These are phyloP conservation scores for Sarcomyxa edulis DNA, from an alignment of 768 basidiomycete genomes.

Conservation along the genomic window DNA sequence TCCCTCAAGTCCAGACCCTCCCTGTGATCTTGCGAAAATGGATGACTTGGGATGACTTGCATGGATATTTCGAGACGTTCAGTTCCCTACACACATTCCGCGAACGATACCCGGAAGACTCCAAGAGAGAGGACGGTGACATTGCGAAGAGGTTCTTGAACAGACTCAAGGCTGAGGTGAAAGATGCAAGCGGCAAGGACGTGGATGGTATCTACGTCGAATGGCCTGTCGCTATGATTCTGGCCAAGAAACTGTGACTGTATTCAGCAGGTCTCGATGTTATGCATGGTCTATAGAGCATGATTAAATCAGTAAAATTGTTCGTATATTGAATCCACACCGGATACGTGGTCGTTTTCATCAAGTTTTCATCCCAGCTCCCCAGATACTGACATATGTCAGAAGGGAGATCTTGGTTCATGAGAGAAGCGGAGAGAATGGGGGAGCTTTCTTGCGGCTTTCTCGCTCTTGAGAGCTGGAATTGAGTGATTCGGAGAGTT, in stretches of 20 bases:
- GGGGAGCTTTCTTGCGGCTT: too few relatives aligned
- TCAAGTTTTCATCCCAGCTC: too few relatives aligned
- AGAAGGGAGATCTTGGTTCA: too few relatives aligned
- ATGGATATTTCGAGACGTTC: conserved; percentile 67
- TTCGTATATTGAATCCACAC: too few relatives aligned
- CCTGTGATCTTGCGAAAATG: conserved; percentile 53
- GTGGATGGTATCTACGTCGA: conserved; percentile 38
- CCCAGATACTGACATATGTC: too few relatives aligned
- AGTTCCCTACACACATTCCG: conserved; percentile 67
- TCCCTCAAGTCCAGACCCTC: conserved; percentile 17
- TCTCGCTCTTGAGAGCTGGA: too few relatives aligned
- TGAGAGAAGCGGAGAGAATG: too few relatives aligned
- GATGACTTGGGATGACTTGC: conserved; percentile 62
- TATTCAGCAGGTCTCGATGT: too few relatives aligned
- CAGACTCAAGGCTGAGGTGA: conserved; percentile 36
- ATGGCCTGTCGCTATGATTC: conserved; percentile 45
- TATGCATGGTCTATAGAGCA: too few relatives aligned
- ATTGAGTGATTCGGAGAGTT: too few relatives aligned
- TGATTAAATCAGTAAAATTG: too few relatives aligned
- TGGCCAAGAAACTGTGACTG: conserved; percentile 21
- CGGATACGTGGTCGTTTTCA: too few relatives aligned
- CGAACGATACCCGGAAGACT: conserved; percentile 56
- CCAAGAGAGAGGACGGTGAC: conserved; percentile 44
- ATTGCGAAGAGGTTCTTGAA: conserved; percentile 63
- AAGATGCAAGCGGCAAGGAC: conserved; percentile 25